Base-by-base conservation (phyloP, 176 grass and related monocot genomes). In the Guadua angustifolia region DNA sequence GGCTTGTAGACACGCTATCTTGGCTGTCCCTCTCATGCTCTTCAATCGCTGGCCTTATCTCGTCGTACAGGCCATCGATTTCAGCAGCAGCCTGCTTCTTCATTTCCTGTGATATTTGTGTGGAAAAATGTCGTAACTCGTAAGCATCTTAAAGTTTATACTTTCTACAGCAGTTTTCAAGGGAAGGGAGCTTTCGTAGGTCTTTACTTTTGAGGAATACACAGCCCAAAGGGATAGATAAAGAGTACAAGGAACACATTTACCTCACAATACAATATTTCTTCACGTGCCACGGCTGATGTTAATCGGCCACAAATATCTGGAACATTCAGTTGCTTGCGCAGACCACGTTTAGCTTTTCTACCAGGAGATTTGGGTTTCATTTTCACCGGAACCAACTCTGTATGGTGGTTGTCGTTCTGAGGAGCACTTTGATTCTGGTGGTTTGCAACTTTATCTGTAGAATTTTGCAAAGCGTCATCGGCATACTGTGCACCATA, bases 11-110 rank as follows among this genome's bases (percentile, higher is more conserved):
- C 35, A 98, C 95, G 39, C 81, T 98, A 45, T 98, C 96, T 92
- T 98, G 93, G 69, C 45, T 94, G 71, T 98, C 96, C 82, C 89
- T 92, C 81, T 95, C 96, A 32, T 94, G 96, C 78, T 94, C 96
- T 90, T 99, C 93, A 70, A 99, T 87, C 1, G 89, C 91, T 3
- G 96, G 96, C 73, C 91, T 95, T 88, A 99, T 99, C 85, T 95
- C 93, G 10, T 95, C 81, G 4, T 99, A 95, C 83, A 98, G 78
- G 50, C 77, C 78, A 67, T 91, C 88, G 2, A 95, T 89, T 76
- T 85, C 82, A n/a, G 87, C 69, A 38, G 86, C 50, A 25, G 93
- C 89, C 19, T 89, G 85, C 51, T 95, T 92, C 85, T 84, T 99
- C 43, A 66, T 24, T 94, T 90, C 93, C 96, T 99, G 72, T 22